Evolutionary conservation across 1,284 basidiomycete genomes (phyloP).

Genomic region (Wolfiporia cocos): DNA sequence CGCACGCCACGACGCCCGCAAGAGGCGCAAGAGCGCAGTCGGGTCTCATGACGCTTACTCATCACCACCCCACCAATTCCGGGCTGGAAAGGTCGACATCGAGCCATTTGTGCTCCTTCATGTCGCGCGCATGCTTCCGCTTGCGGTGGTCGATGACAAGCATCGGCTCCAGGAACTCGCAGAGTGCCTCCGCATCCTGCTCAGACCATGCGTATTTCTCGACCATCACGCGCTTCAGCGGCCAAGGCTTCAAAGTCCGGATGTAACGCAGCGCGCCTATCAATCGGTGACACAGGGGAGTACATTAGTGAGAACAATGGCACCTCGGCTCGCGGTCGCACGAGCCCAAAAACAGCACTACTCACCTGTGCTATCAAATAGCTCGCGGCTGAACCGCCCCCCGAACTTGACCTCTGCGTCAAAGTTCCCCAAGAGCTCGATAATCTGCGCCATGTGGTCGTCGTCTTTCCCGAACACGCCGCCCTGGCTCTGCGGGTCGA

Average conservation of each 20-base stretch:
- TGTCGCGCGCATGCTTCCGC: slow-evolving; percentile 66
- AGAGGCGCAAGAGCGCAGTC: too few species aligned
- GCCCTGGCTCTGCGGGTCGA: slow-evolving; percentile 82
- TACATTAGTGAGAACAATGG: not conserved
- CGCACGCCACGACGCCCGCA: too few species aligned
- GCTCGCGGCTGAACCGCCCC: slow-evolving; percentile 77
- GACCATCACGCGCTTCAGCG: slow-evolving; percentile 73
- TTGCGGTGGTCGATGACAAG: slow-evolving; percentile 64
- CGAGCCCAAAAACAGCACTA: slow-evolving; percentile 14
- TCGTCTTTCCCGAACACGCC: slow-evolving; percentile 89
- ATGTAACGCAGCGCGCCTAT: slow-evolving; percentile 68
- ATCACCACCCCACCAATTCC: slow-evolving; percentile 19
- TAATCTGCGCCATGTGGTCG: slow-evolving; percentile 91
- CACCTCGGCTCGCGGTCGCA: not conserved
- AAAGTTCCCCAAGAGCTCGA: slow-evolving; percentile 81
- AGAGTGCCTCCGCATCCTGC: slow-evolving; percentile 51
- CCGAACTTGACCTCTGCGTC: slow-evolving; percentile 69
- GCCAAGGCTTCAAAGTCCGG: slow-evolving; percentile 78
- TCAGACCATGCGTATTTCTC: slow-evolving; percentile 79
- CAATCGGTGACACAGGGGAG: slow-evolving; percentile 1
- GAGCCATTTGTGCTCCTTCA: slow-evolving; percentile 74
- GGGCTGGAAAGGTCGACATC: slow-evolving; percentile 30
- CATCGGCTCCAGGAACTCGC: slow-evolving; percentile 79
- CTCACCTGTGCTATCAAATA: slow-evolving; percentile 77
- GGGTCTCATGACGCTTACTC: too few species aligned